Evolutionary conservation across 2,329 filamentous ascomycete species (phyloP).

Genomic region (Hymenoscyphus occultus): DNA sequence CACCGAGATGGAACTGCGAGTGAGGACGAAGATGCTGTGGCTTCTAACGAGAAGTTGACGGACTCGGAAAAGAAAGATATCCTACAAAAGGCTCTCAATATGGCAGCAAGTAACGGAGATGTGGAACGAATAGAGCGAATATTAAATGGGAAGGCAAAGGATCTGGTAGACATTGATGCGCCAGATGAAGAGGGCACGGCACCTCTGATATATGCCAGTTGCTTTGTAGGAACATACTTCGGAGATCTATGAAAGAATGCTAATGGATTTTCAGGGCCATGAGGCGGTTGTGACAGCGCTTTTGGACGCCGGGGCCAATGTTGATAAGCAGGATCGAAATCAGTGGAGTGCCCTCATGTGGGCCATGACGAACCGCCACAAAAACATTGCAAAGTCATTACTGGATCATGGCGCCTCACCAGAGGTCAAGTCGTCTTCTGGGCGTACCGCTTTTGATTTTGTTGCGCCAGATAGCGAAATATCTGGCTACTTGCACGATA

Average conservation of each 20-base stretch:
- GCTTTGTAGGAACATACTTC: constrained; percentile 65
- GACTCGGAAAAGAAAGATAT: constrained; percentile 75
- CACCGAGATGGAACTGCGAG: constrained; percentile 71
- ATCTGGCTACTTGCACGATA: constrained; percentile 90
- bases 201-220: constrained; percentile 96
- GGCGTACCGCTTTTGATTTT: constrained; percentile 93
- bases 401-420: constrained; percentile 94
- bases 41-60: constrained; percentile 69
- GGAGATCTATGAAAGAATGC: not conserved
- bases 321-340: constrained; percentile 92
- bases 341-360: constrained; percentile 99
- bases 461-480: constrained; percentile 94
- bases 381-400: constrained; percentile 87
- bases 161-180: constrained; percentile 79
- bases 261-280: constrained; percentile 61
- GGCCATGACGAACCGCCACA: constrained; percentile 98
- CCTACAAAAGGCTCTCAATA: constrained; percentile 84
- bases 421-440: constrained; percentile 90
- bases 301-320: constrained; percentile 79
- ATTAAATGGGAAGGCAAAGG: constrained; percentile 68
- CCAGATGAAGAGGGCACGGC: constrained; percentile 93
- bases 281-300: constrained; percentile 82
- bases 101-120: constrained; percentile 96
- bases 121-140: constrained; percentile 75
- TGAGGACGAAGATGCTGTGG: constrained; percentile 77